Evolutionary conservation across 225 moss, liverwort and hornwort species (phyloP).

Genomic region (Sphagnum tenellum): DNA sequence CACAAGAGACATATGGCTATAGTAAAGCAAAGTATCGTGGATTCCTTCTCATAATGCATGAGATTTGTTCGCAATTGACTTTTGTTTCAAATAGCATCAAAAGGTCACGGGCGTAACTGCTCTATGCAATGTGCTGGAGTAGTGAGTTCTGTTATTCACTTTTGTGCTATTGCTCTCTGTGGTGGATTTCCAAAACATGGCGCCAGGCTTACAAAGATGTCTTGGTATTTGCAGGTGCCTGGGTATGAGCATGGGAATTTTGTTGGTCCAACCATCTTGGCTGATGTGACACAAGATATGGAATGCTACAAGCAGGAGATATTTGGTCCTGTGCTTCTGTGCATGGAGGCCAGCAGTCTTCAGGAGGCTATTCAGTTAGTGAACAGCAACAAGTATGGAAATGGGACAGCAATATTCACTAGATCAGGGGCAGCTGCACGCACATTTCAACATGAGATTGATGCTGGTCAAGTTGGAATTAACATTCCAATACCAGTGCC

Average conservation of each 20-base stretch:
- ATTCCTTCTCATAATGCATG: no score
- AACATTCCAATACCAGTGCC: slow-evolving; percentile 98
- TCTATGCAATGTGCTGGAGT: neutral
- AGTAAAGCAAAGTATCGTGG: no score
- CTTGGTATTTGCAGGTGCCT: slow-evolving; percentile 25
- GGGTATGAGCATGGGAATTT: slow-evolving; percentile 90
- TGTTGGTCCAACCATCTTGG: slow-evolving; percentile 83
- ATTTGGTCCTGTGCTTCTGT: slow-evolving; percentile 85
- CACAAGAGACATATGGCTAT: no score
- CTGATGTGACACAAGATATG: slow-evolving; percentile 79
- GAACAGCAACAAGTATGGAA: slow-evolving; percentile 83
- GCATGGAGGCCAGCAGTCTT: slow-evolving; percentile 70
- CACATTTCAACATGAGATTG: slow-evolving; percentile 86
- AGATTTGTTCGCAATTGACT: no score
- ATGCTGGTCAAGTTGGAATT: slow-evolving; percentile 94
- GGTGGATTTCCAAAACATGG: neutral
- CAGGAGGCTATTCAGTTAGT: slow-evolving; percentile 73
- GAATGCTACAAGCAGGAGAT: slow-evolving; percentile 97
- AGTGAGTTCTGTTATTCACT: no score
- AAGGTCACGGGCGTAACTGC: neutral
- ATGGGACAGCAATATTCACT: slow-evolving; percentile 94
- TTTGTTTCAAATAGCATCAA: neutral
- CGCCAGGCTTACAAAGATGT: neutral
- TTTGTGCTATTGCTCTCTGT: neutral
- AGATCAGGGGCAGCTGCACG: slow-evolving; percentile 85